Percentiles rank a stretch among this genome's conserved stretches.
phyloP scores from a whole-genome alignment of 1,284 basidiomycete genomes.

The Vanrija humicola region DNA sequence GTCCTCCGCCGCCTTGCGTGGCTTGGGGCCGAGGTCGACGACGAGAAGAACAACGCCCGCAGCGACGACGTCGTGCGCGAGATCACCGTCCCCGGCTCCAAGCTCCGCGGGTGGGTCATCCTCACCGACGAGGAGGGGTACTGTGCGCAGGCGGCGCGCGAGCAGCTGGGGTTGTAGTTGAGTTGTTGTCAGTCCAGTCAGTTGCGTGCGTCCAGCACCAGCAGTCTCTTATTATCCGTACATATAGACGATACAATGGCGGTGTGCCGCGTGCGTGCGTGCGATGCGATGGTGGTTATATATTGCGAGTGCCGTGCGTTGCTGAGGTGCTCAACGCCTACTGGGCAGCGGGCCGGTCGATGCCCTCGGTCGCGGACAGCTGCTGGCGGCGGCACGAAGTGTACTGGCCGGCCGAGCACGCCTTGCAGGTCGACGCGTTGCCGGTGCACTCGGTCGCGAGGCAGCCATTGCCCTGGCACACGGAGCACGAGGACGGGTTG shows the following conservation, averaged over 20 bases:
- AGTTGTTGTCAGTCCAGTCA: not conserved
- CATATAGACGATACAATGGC: not conserved
- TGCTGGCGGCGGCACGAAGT: conserved; percentile 36
- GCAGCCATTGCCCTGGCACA: conserved; percentile 42
- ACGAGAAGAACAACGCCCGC: conserved; percentile 45
- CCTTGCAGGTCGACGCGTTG: conserved; percentile 39
- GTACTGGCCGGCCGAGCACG: conserved; percentile 38
- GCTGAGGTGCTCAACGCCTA: not conserved
- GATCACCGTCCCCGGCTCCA: conserved; percentile 44
- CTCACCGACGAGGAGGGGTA: conserved; percentile 54
- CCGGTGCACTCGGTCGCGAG: conserved; percentile 44
- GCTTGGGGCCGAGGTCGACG: conserved; percentile 59
- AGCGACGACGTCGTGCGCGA: conserved; percentile 34
- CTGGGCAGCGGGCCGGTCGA: conserved; percentile 26
- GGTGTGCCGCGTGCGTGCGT: not conserved
- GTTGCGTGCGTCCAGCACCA: too few species aligned
- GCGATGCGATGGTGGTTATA: too few species aligned
- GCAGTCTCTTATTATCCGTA: not conserved
- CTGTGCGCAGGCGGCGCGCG: conserved; percentile 36
- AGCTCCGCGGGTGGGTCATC: conserved; percentile 50
- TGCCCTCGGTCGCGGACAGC: conserved; percentile 35
- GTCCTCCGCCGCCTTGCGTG: conserved; percentile 57
- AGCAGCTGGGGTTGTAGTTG: conserved; percentile 33
- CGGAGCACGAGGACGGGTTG: conserved; percentile 33
- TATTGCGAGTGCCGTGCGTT: not conserved